Conservation (phyloP, 2,329 filamentous ascomycete species). For the Ceratocystis alfenasii region DNA sequence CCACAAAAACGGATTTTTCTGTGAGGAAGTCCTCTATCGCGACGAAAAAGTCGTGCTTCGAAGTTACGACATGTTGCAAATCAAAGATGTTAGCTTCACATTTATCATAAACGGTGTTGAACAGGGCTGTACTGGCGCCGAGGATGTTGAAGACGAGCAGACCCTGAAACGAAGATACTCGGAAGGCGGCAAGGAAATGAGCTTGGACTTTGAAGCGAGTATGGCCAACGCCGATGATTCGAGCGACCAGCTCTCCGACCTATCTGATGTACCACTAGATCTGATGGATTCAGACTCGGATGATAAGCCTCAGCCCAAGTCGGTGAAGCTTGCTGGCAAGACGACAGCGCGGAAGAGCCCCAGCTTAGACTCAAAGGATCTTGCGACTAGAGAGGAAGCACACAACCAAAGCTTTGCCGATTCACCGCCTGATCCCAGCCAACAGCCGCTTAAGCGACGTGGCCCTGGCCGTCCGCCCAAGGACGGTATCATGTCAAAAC, state of each 20-base stretch:
- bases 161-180: constrained; percentile 39
- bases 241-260: constrained; percentile 39
- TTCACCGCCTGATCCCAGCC: constrained; percentile 27
- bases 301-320: constrained; percentile 18
- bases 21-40: constrained; percentile 48
- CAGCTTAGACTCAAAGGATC: background rate
- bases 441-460: constrained; percentile 42
- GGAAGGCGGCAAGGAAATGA: constrained; percentile 56
- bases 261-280: constrained; percentile 24
- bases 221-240: constrained; percentile 45
- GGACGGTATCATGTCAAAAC: constrained; percentile 72
- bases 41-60: constrained; percentile 45
- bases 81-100: constrained; percentile 55
- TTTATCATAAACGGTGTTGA: constrained; percentile 58
- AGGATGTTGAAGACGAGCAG: constrained; percentile 42
- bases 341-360: constrained; percentile 2
- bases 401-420: constrained; percentile 28
- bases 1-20: constrained; percentile 57
- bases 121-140: constrained; percentile 45
- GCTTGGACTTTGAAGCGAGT: constrained; percentile 57
- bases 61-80: constrained; percentile 56
- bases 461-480: constrained; percentile 73
- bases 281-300: constrained; percentile 19
- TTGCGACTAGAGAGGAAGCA: constrained; percentile 12
- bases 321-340: constrained; percentile 17